A percentile compares a stretch with the other conserved stretches of the same genome.
Conservation (phyloP, 805 yeast genomes). For the Kluyveromyces aestuarii region DNA sequence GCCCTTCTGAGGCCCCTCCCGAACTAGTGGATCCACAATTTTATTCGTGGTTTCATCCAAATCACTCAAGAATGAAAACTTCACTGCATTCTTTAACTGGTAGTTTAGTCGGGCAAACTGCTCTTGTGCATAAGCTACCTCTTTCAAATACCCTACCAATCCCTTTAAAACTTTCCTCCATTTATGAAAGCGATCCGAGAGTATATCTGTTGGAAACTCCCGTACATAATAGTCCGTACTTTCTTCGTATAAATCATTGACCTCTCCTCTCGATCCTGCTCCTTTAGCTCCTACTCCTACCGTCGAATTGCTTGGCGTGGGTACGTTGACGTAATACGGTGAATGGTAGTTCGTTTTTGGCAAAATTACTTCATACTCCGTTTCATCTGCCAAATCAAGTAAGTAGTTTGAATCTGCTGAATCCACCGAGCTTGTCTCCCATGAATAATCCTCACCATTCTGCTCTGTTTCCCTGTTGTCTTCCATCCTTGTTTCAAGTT, state of each 20-base stretch:
- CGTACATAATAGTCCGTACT: conserved; percentile 14
- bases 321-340: conserved; percentile 27
- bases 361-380: conserved; percentile 13
- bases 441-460: background rate
- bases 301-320: conserved; percentile 24
- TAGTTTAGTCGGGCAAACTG: conserved; percentile 59
- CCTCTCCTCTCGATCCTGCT: background rate
- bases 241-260: conserved; percentile 2
- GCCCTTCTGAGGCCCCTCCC: conserved; percentile 30
- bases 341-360: conserved; percentile 24
- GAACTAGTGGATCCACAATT: conserved; percentile 42
- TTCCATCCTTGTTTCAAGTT: background rate
- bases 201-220: conserved; percentile 64
- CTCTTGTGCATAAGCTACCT: conserved; percentile 71
- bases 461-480: background rate
- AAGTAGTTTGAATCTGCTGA: conserved; percentile 19
- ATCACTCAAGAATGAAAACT: conserved; percentile 31
- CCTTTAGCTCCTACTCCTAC: background rate
- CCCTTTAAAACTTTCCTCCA: conserved; percentile 75
- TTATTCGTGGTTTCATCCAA: conserved; percentile 26
- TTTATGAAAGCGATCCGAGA: conserved; percentile 69
- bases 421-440: conserved; percentile 9
- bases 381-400: conserved; percentile 16
- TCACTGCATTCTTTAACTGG: conserved; percentile 64
- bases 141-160: conserved; percentile 59